These are phyloP conservation scores for Viola odorata DNA, from an alignment of 345 rosid genomes.

Conservation along the genomic window DNA sequence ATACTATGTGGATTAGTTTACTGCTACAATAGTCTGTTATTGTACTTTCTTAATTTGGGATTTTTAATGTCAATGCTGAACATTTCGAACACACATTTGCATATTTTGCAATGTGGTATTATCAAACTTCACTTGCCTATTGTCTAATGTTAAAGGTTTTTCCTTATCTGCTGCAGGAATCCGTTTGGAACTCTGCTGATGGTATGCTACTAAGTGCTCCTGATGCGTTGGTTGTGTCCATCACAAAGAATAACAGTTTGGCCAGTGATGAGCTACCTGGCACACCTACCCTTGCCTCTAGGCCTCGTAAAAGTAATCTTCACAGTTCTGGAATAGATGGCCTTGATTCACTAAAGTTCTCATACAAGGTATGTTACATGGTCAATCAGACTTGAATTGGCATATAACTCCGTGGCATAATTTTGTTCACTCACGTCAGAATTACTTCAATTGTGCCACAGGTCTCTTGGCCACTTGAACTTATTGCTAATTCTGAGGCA, in stretches of 20 bases:
- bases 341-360: slow-evolving; percentile 71
- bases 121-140: slow-evolving; percentile 9
- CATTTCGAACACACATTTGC: neutral
- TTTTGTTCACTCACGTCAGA: no score
- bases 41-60: slow-evolving; percentile 6
- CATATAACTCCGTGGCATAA: slow-evolving; percentile 2
- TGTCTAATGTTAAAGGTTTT: neutral
- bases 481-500: slow-evolving; percentile 80
- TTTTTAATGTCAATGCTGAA: slow-evolving; percentile 1
- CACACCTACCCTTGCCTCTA: slow-evolving; percentile 34
- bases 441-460: slow-evolving; percentile 24
- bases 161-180: slow-evolving; percentile 53
- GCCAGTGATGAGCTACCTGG: slow-evolving; percentile 54
- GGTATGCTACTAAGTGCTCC: slow-evolving; percentile 70
- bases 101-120: neutral
- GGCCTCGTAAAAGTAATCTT: slow-evolving; percentile 41
- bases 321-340: slow-evolving; percentile 67
- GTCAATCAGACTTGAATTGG: slow-evolving; percentile 10
- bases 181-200: slow-evolving; percentile 92
- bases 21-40: neutral
- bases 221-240: slow-evolving; percentile 72
- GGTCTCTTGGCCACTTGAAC: slow-evolving; percentile 99
- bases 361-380: slow-evolving; percentile 58
- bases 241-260: slow-evolving; percentile 42
- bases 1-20: no score